phyloP scores from a whole-genome alignment of 805 yeast genomes.

The Citeromyces matritensis region DNA sequence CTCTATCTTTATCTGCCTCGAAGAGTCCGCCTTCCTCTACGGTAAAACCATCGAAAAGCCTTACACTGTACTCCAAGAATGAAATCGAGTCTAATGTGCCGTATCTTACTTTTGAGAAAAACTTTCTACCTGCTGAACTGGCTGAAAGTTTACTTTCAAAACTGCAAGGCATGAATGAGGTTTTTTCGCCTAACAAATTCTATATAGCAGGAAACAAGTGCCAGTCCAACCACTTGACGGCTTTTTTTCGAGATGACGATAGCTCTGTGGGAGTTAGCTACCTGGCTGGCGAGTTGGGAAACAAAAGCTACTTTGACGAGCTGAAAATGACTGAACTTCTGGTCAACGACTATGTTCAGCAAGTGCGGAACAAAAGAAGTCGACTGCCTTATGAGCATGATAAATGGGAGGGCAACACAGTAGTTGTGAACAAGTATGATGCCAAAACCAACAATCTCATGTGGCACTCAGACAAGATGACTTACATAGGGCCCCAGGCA shows the following conservation, averaged over 20 bases:
- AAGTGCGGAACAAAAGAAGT: conserved; percentile 14
- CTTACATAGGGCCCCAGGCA: conserved; percentile 60
- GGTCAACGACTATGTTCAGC: conserved; percentile 22
- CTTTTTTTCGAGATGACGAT: conserved; percentile 15
- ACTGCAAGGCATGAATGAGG: conserved; percentile 22
- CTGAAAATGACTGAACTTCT: conserved; percentile 22
- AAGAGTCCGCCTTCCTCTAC: background rate
- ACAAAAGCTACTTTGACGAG: conserved; percentile 13
- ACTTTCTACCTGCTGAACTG: conserved; percentile 34
- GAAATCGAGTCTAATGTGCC: conserved; percentile 35
- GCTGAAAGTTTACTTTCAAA: conserved; percentile 28
- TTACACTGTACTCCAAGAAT: conserved; percentile 28
- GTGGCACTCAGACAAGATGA: conserved; percentile 66
- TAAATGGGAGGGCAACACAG: conserved; percentile 37
- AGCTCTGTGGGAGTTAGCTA: conserved; percentile 2
- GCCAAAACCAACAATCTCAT: conserved; percentile 37
- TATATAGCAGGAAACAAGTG: conserved; percentile 50
- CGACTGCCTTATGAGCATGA: conserved; percentile 21
- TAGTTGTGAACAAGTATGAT: conserved; percentile 42
- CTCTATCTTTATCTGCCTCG: too few relatives aligned
- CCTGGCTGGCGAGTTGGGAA: conserved; percentile 3
- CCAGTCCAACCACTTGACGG: conserved; percentile 37
- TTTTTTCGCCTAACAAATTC: conserved; percentile 30
- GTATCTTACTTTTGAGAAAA: conserved; percentile 30
- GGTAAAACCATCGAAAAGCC: conserved; percentile 3